Evolutionary conservation across 768 basidiomycete species (phyloP), one percentile per base, ranked within the genome.

Genomic region (Hydnum rufescens): DNA sequence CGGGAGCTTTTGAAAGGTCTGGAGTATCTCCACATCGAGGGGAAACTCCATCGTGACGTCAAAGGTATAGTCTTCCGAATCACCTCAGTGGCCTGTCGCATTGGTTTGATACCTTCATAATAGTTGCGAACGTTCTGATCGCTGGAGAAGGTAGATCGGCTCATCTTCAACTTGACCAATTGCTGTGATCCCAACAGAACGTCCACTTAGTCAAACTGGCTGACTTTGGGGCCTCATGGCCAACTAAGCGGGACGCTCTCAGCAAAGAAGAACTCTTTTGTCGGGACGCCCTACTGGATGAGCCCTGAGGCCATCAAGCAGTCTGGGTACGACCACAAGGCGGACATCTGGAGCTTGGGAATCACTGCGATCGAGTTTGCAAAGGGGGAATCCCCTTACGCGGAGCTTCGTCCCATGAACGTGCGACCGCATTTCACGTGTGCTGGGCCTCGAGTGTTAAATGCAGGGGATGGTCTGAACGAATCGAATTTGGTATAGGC

Each of bases 221-320:
- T 43, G 95, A 99, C 64, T 99, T 99, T 61, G 95, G 95, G 61
- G 95, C 97, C 3, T 96, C 92, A 8, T 1, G 95, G 95, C 28
- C 95, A 99, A 61, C 73, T 99, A 28, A 90, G 86, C 22, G 89
- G 89, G 2, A 92, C 86, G 1, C 68, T 92, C 42, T 86, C 83
- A 6, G 86, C 85, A 19, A 89, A 88, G 75, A 90, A 96, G 75
- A 97, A 99, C 60, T 97, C 93, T 0, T 96, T 92, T 63, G 93
- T 93, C 30, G 88, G 88, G 28, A 92, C 93, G 18, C 93, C 93
- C 2, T 99, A 97, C 63, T 99, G 95, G 95, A 99, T 99, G 95
- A 89, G 88, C 4, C 95, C 95, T 4, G 95, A 99, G 63, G 92
- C 97, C 23, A 99, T 99, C 70, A 97, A 97, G 64, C 95, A 99